Conservation (phyloP, 305 asterid genomes). For the Solanum aculeatissimum region DNA sequence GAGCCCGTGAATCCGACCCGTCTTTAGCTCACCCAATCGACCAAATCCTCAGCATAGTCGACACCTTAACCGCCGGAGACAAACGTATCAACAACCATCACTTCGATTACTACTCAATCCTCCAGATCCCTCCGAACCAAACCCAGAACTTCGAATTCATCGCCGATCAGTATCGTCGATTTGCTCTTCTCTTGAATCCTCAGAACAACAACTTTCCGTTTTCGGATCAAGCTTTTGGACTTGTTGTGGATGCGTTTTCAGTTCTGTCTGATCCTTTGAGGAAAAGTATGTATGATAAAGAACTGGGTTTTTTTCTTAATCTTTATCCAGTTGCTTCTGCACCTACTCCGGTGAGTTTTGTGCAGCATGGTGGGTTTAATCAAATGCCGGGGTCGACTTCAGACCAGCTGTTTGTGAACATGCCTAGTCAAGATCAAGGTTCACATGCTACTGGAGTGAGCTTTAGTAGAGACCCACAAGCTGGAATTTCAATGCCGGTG, state of each 20-base stretch:
- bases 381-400: not conserved
- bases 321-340: constrained; percentile 11
- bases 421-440: not conserved
- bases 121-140: constrained; percentile 51
- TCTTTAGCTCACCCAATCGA: constrained; percentile 48
- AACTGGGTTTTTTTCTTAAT: constrained; percentile 13
- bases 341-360: not conserved
- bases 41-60: constrained; percentile 69
- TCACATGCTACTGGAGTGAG: not conserved
- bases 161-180: constrained; percentile 58
- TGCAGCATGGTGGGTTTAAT: not conserved
- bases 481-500: not conserved
- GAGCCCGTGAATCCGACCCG: constrained; percentile 92
- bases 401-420: not conserved
- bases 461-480: not conserved
- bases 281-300: constrained; percentile 43
- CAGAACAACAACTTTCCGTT: constrained; percentile 60
- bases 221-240: constrained; percentile 60
- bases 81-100: constrained; percentile 58
- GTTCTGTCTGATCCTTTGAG: constrained; percentile 40
- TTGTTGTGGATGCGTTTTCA: constrained; percentile 51
- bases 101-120: constrained; percentile 70
- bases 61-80: constrained; percentile 74
- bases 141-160: constrained; percentile 56
- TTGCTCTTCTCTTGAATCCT: constrained; percentile 55